Conservation (phyloP, 225 moss, liverwort and hornwort species). For the Pleurozium schreberi region DNA sequence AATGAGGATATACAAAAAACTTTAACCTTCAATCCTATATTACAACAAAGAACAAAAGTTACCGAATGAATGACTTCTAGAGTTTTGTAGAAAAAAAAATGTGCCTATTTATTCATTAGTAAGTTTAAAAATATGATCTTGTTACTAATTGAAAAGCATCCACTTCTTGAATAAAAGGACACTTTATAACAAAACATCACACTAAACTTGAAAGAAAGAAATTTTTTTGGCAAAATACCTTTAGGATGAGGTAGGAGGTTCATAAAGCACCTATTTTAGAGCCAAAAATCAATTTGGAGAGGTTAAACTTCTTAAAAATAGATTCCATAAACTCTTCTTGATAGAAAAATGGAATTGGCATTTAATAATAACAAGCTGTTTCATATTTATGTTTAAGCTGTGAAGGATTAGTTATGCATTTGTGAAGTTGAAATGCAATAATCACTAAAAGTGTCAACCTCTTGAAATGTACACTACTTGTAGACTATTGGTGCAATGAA, state of each 20-base stretch:
- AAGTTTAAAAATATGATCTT: no score
- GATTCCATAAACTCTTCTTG: fast-evolving
- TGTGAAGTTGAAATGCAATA: background rate
- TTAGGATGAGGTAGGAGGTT: background rate
- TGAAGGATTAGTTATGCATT: background rate
- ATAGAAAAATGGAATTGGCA: background rate
- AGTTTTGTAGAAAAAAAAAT: background rate
- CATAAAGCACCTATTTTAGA: background rate
- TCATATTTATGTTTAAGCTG: no score
- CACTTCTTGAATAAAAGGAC: no score
- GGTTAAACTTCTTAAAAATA: background rate
- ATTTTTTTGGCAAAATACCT: background rate
- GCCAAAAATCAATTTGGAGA: background rate
- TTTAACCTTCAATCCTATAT: fast-evolving
- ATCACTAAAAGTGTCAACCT: fast-evolving
- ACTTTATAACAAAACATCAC: fast-evolving
- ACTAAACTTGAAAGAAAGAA: no score
- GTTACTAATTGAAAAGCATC: no score
- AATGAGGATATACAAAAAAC: background rate
- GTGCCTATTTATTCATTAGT: background rate
- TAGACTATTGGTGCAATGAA: fast-evolving
- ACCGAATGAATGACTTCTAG: background rate
- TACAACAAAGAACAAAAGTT: no score
- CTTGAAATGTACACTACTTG: background rate
- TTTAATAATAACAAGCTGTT: fast-evolving